Evolutionary conservation across 148 eudicot genomes (phyloP).

Genomic region (Chenopodium formosanum): DNA sequence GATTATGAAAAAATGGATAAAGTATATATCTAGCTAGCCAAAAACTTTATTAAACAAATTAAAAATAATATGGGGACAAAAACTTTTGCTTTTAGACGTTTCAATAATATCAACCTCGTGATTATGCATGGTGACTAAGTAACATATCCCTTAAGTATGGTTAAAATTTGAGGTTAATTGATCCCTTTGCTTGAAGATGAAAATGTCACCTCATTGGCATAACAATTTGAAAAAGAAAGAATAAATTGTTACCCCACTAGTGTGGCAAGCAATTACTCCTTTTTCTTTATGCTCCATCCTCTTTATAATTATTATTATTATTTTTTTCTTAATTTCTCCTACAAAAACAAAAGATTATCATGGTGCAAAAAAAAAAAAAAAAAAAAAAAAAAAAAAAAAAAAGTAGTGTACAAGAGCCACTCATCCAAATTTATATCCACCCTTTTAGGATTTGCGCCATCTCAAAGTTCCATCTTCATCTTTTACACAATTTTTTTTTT

Average conservation of each 20-base stretch:
- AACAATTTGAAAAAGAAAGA: constrained; percentile 25
- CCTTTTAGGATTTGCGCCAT: constrained; percentile 13
- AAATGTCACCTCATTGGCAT: constrained; percentile 25
- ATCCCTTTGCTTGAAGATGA: constrained; percentile 28
- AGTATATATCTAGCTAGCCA: background rate
- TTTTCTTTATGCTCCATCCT: constrained; percentile 21
- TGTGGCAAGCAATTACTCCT: constrained; percentile 32
- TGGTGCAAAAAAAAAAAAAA: background rate
- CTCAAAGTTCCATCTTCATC: background rate
- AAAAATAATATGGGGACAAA: background rate
- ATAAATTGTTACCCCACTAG: constrained; percentile 36
- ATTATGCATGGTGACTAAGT: constrained; percentile 33
- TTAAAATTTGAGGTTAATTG: constrained; percentile 27
- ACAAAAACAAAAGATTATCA: constrained; percentile 24
- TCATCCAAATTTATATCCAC: background rate
- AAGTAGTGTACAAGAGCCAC: constrained; percentile 1
- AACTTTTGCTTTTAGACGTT: constrained; percentile 26
- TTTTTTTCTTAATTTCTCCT: background rate
- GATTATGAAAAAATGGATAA: no score
- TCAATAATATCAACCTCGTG: constrained; percentile 21
- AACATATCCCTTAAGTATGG: constrained; percentile 21
- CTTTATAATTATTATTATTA: background rate
- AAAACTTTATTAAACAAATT: background rate
- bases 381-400: background rate
- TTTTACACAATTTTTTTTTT: background rate